These are phyloP conservation scores for Phanerochaete carnosa DNA, from an alignment of 768 basidiomycete species.

Conservation along the genomic window DNA sequence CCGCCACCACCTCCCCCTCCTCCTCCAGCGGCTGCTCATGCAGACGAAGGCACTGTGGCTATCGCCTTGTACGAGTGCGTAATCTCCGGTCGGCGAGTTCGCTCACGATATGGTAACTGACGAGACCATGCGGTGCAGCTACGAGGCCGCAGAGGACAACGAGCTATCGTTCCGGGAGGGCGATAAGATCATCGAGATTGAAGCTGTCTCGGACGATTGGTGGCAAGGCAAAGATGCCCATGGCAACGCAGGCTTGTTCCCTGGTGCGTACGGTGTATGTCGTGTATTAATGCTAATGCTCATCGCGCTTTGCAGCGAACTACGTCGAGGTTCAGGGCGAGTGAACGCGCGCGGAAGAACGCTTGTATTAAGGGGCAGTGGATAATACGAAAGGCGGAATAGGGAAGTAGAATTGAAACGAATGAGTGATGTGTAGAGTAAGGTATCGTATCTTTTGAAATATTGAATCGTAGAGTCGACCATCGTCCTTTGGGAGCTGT, in stretches of 20 bases:
- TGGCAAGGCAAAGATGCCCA: conserved; percentile 66
- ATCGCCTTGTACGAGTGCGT: conserved; percentile 72
- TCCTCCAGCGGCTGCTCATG: conserved; percentile 47
- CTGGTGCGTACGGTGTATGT: conserved; percentile 44
- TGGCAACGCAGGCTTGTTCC: conserved; percentile 69
- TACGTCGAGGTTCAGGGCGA: conserved; percentile 19
- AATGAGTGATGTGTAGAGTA: too few relatives aligned
- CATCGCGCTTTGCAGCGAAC: conserved; percentile 16
- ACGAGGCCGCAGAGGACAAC: conserved; percentile 89
- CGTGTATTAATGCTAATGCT: conserved; percentile 16
- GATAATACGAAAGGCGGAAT: background rate
- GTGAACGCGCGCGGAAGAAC: background rate
- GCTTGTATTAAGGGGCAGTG: background rate
- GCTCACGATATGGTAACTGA: conserved; percentile 5
- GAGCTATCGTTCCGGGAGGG: conserved; percentile 85
- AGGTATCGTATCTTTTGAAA: too few relatives aligned
- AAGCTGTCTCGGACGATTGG: conserved; percentile 85
- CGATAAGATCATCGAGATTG: conserved; percentile 74
- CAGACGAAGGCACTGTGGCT: conserved; percentile 52
- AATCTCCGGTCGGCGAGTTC: too few relatives aligned
- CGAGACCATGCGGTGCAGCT: conserved; percentile 48
- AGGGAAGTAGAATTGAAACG: background rate
- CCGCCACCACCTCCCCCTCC: conserved; percentile 42
- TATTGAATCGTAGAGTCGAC: too few relatives aligned
- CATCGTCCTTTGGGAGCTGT: too few relatives aligned